A percentile compares a stretch with the other conserved stretches of the same genome.
Evolutionary conservation across 176 grass and related monocot species (phyloP).

Genomic region (Cenchrus fungigraminus): DNA sequence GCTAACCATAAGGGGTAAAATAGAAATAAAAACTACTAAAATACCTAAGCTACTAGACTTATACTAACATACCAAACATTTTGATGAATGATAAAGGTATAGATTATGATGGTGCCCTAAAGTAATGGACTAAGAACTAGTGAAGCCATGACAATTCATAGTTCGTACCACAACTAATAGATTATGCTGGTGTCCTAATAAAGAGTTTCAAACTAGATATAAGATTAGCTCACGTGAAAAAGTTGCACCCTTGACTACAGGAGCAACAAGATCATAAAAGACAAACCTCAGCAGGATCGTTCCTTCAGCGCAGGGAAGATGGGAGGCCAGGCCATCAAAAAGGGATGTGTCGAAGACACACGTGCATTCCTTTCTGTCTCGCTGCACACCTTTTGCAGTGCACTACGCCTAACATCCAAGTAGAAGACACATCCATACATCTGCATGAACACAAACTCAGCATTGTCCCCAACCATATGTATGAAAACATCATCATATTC

Average conservation of each 20-base stretch:
- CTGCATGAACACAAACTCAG: slow-evolving; percentile 4
- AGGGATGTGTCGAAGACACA: background rate
- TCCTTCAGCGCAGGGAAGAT: slow-evolving; percentile 23
- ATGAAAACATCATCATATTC: background rate
- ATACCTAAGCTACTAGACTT: too few species aligned
- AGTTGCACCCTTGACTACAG: too few species aligned
- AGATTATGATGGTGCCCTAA: background rate
- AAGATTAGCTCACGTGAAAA: too few species aligned
- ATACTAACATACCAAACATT: background rate
- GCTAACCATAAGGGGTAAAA: too few species aligned
- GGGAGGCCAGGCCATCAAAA: slow-evolving; percentile 21
- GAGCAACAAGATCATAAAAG: background rate
- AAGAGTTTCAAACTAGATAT: too few species aligned
- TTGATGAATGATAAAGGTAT: background rate
- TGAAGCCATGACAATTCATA: background rate
- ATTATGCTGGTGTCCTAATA: too few species aligned
- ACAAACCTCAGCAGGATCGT: slow-evolving; percentile 3
- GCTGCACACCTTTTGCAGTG: background rate
- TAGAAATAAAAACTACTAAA: too few species aligned
- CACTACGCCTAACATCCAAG: slow-evolving; percentile 19
- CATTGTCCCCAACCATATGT: background rate
- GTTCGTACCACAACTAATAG: too few species aligned
- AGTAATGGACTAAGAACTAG: background rate
- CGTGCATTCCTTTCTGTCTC: background rate
- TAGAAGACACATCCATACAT: background rate